A percentile compares a stretch with the other conserved stretches of the same genome.
Evolutionary conservation across 1,284 basidiomycete genomes (phyloP).

Genomic region (Malassezia furfur): DNA sequence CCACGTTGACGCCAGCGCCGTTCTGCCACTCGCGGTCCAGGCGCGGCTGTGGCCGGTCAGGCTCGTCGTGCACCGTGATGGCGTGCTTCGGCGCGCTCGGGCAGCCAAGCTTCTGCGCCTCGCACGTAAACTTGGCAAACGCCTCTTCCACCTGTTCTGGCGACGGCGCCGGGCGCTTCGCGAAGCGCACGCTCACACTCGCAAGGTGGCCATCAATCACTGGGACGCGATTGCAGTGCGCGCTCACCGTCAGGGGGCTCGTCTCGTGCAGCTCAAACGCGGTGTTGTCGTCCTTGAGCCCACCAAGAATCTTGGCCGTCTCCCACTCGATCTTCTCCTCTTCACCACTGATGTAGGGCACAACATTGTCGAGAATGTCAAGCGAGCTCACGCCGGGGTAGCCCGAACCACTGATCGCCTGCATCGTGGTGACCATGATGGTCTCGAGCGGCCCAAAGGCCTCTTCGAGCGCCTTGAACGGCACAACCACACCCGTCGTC

Average conservation of each 20-base stretch:
- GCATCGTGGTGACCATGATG: slow-evolving; percentile 85
- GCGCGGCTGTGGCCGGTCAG: slow-evolving; percentile 86
- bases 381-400: slow-evolving; percentile 87
- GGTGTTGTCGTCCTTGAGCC: slow-evolving; percentile 27
- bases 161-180: slow-evolving; percentile 67
- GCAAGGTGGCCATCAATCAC: slow-evolving; percentile 87
- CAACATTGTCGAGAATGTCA: slow-evolving; percentile 92
- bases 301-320: slow-evolving; percentile 85
- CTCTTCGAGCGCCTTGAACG: slow-evolving; percentile 80
- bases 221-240: slow-evolving; percentile 81
- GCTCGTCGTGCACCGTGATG: slow-evolving; percentile 84
- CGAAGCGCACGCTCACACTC: slow-evolving; percentile 77
- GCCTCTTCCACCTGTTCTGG: slow-evolving; percentile 79
- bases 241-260: slow-evolving; percentile 75
- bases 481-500: slow-evolving; percentile 86
- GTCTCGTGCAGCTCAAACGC: slow-evolving; percentile 72
- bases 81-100: slow-evolving; percentile 77
- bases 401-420: slow-evolving; percentile 92
- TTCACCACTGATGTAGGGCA: slow-evolving; percentile 77
- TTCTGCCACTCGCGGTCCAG: slow-evolving; percentile 82
- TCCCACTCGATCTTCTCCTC: slow-evolving; percentile 99
- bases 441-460: slow-evolving; percentile 86
- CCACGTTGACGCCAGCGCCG: slow-evolving; percentile 85
- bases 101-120: slow-evolving; percentile 68
- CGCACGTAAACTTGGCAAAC: slow-evolving; percentile 64